These are phyloP conservation scores for Microcera coccophila DNA, from an alignment of 2,329 filamentous ascomycete species.

Conservation along the genomic window DNA sequence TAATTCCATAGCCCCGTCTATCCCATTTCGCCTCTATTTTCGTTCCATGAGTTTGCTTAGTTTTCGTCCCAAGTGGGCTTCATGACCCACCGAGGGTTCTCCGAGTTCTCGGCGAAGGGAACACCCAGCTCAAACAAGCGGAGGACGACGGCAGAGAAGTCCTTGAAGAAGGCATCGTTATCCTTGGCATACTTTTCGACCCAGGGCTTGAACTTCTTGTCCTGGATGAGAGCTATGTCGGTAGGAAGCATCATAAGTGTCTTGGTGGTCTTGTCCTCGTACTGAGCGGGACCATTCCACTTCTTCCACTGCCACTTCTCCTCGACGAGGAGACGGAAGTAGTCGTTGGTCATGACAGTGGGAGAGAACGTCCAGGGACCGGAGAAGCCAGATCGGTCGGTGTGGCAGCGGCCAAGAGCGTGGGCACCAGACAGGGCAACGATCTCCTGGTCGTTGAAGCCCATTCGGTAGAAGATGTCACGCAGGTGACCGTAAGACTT, in stretches of 20 bases:
- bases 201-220: constrained; percentile 77
- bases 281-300: constrained; percentile 90
- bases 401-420: constrained; percentile 85
- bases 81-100: constrained; percentile 57
- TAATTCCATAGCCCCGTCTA: constrained; percentile 12
- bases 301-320: constrained; percentile 93
- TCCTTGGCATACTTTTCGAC: constrained; percentile 90
- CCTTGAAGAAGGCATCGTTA: constrained; percentile 86
- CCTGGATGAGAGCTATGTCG: constrained; percentile 81
- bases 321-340: constrained; percentile 78
- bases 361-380: constrained; percentile 93
- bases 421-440: constrained; percentile 85
- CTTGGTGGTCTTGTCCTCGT: constrained; percentile 83
- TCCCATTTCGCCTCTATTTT: neutral
- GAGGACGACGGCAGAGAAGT: constrained; percentile 74
- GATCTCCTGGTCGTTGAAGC: constrained; percentile 95
- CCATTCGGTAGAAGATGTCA: constrained; percentile 93
- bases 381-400: constrained; percentile 79
- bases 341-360: constrained; percentile 91
- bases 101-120: constrained; percentile 66
- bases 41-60: constrained; percentile 14
- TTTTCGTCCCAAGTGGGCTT: constrained; percentile 48
- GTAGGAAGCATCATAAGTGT: constrained; percentile 95
- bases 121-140: constrained; percentile 94
- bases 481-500: constrained; percentile 80